Evolutionary conservation across 345 rosid genomes (phyloP).

Genomic region (Toxicodendron radicans): DNA sequence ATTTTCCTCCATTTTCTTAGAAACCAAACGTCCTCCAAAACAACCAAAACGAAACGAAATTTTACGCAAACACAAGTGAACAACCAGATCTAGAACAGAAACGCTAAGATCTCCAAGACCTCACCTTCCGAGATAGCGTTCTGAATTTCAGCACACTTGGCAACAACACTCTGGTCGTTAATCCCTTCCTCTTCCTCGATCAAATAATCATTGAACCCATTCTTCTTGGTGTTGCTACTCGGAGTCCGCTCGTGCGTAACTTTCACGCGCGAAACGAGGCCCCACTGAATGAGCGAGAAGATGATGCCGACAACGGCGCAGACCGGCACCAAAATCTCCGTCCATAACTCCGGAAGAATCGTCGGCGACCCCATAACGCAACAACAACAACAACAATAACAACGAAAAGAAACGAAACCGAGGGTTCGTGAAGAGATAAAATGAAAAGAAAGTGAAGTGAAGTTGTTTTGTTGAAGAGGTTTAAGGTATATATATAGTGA

Average conservation of each 20-base stretch:
- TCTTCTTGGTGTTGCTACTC: conserved; percentile 35
- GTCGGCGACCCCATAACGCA: conserved; percentile 21
- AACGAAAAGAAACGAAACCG: neutral
- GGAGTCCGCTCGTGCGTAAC: conserved; percentile 33
- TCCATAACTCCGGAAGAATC: conserved; percentile 56
- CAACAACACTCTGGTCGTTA: conserved; percentile 55
- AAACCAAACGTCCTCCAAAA: neutral
- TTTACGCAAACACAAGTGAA: neutral
- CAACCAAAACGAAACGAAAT: neutral
- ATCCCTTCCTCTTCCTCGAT: conserved; percentile 85
- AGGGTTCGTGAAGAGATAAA: too few relatives aligned
- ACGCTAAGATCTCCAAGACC: neutral
- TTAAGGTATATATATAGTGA: neutral
- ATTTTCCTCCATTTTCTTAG: neutral
- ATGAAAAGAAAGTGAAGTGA: neutral
- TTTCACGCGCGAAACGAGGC: conserved; percentile 59
- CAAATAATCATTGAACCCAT: conserved; percentile 55
- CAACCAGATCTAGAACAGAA: conserved; percentile 12
- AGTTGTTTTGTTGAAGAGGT: neutral
- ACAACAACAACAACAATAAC: neutral
- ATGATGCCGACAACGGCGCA: conserved; percentile 74
- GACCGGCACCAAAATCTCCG: conserved; percentile 61
- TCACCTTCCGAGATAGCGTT: conserved; percentile 82
- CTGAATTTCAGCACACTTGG: conserved; percentile 79
- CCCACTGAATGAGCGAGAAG: conserved; percentile 73